A percentile compares a stretch with the other conserved stretches of the same genome.
These are phyloP conservation scores for Leptosphaerulina australis DNA, from an alignment of 2,329 filamentous ascomycete species.

Conservation along the genomic window DNA sequence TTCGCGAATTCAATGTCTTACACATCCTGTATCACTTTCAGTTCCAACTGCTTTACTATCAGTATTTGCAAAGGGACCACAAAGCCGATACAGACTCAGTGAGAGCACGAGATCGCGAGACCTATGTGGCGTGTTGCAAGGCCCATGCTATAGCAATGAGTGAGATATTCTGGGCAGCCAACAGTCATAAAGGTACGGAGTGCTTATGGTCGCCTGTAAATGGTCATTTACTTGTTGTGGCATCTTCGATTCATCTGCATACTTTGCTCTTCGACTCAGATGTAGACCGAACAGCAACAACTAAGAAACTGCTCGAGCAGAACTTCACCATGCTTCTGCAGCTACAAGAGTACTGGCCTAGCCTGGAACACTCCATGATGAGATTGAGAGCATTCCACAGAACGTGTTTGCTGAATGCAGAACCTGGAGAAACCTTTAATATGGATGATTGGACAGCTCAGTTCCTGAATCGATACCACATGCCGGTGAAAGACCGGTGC, in stretches of 20 bases:
- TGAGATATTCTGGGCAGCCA: slow-evolving; percentile 6
- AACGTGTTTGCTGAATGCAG: slow-evolving; percentile 7
- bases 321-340: slow-evolving; percentile 9
- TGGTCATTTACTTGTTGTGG: slow-evolving; percentile 8
- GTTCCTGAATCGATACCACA: slow-evolving; percentile 11
- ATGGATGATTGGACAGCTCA: slow-evolving; percentile 14
- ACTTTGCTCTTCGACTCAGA: slow-evolving; percentile 8
- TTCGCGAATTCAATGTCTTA: slow-evolving; percentile 7
- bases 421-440: slow-evolving; percentile 4
- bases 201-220: slow-evolving; percentile 14
- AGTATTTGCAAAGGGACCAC: slow-evolving; percentile 5
- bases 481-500: slow-evolving; percentile 4
- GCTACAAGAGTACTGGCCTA: slow-evolving; percentile 12
- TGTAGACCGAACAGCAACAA: not conserved
- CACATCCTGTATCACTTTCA: slow-evolving; percentile 11
- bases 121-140: slow-evolving; percentile 6
- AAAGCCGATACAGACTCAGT: not conserved
- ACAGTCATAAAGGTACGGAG: slow-evolving; percentile 3
- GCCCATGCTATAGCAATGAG: slow-evolving; percentile 4
- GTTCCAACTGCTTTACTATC: slow-evolving; percentile 13
- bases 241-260: slow-evolving; percentile 9
- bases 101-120: not conserved
- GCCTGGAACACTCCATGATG: slow-evolving; percentile 8
- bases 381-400: slow-evolving; percentile 9
- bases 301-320: slow-evolving; percentile 7